Evolutionary conservation across 495 filamentous ascomycete species (phyloP).

Genomic region (Bathelium albidoporum): DNA sequence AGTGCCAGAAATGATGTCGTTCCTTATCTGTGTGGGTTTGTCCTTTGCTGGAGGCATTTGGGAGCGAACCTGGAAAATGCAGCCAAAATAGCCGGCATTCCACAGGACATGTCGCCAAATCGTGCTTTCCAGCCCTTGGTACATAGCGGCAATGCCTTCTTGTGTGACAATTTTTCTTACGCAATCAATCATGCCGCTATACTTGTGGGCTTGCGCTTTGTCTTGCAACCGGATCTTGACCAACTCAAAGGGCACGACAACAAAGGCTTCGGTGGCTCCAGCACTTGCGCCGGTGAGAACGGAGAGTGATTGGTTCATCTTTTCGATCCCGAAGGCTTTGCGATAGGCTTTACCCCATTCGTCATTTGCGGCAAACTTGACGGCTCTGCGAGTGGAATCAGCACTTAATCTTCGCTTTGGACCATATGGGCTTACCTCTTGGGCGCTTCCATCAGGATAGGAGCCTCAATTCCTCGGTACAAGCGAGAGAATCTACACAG

Average conservation of each 20-base stretch:
- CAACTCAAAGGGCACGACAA: constrained; percentile 89
- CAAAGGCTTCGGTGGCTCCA: constrained; percentile 90
- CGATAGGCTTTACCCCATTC: constrained; percentile 92
- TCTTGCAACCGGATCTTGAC: constrained; percentile 96
- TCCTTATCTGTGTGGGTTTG: constrained; percentile 70
- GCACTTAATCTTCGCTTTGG: neutral
- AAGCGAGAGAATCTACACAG: constrained; percentile 62
- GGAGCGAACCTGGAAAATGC: constrained; percentile 88
- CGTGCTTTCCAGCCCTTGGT: constrained; percentile 93
- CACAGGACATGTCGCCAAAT: constrained; percentile 95
- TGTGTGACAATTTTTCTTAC: constrained; percentile 72
- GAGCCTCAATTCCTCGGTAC: constrained; percentile 91
- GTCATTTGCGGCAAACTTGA: constrained; percentile 98
- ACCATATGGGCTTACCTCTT: constrained; percentile 47
- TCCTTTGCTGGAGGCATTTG: constrained; percentile 62
- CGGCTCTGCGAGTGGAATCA: constrained; percentile 46
- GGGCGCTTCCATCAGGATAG: constrained; percentile 96
- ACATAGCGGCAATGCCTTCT: constrained; percentile 81
- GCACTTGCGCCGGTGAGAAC: constrained; percentile 88
- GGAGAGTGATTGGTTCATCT: constrained; percentile 85
- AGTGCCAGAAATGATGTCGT: constrained; percentile 78
- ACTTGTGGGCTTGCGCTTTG: constrained; percentile 85
- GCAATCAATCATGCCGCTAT: constrained; percentile 86
- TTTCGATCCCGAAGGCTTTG: constrained; percentile 62
- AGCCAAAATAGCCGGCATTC: constrained; percentile 97